These are phyloP conservation scores for Ogataea methylovora DNA, from an alignment of 805 yeast genomes.

Conservation along the genomic window DNA sequence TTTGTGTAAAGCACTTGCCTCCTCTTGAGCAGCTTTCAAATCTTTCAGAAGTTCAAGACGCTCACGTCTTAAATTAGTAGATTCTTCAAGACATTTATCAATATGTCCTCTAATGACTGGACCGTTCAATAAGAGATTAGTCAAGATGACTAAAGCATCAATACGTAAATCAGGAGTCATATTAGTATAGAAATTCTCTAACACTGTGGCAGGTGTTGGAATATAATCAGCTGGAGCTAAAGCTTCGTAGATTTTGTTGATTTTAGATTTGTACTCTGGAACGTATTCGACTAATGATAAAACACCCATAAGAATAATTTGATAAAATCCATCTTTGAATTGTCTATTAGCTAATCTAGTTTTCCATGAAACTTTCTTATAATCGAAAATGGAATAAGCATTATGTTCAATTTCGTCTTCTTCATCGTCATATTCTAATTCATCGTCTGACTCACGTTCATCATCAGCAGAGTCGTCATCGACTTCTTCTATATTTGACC, in stretches of 20 bases:
- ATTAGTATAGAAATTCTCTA: constrained; percentile 45
- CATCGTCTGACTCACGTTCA: constrained; percentile 15
- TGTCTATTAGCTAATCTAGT: constrained; percentile 67
- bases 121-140: constrained; percentile 55
- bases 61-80: constrained; percentile 55
- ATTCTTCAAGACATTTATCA: constrained; percentile 61
- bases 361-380: constrained; percentile 64
- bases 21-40: constrained; percentile 44
- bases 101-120: constrained; percentile 51
- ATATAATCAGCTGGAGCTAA: constrained; percentile 50
- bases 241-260: constrained; percentile 40
- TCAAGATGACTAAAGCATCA: constrained; percentile 51
- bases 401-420: constrained; percentile 30
- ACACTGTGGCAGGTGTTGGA: constrained; percentile 43
- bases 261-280: constrained; percentile 43
- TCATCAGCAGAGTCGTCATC: constrained; percentile 16
- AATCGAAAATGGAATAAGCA: constrained; percentile 43
- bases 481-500: constrained; percentile 17
- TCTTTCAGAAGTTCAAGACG: constrained; percentile 61
- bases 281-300: constrained; percentile 53
- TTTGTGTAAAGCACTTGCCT: constrained; percentile 38
- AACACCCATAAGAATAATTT: constrained; percentile 66
- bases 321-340: constrained; percentile 84
- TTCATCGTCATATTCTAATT: constrained; percentile 15
- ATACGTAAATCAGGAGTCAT: constrained; percentile 49